These are phyloP conservation scores for Takashimella tepidaria DNA, from an alignment of 1,284 basidiomycete species.

Conservation along the genomic window DNA sequence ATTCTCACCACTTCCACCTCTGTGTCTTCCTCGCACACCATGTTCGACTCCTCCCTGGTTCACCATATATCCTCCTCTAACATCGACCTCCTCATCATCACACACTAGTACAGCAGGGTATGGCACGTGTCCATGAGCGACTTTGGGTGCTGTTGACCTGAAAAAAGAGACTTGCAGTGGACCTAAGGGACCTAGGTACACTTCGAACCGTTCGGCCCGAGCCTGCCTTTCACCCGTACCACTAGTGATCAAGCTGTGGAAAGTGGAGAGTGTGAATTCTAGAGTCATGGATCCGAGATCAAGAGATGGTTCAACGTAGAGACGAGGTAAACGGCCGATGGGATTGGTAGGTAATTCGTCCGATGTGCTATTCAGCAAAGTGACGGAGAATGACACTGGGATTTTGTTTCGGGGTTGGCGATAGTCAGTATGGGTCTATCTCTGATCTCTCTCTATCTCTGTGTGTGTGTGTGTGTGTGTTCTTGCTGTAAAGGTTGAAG, in stretches of 20 bases:
- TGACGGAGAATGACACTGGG: slow-evolving; percentile 6
- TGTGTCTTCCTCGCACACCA: no score
- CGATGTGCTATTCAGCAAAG: not conserved
- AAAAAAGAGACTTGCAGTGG: slow-evolving; percentile 55
- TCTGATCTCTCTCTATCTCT: no score
- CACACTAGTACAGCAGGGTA: not conserved
- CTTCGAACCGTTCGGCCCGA: slow-evolving; percentile 58
- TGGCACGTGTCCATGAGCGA: not conserved
- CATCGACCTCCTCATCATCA: not conserved
- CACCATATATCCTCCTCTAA: slow-evolving; percentile 2
- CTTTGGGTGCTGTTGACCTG: slow-evolving; percentile 32
- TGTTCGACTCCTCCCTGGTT: no score
- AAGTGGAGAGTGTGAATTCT: slow-evolving; percentile 78
- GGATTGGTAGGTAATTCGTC: slow-evolving; percentile 13
- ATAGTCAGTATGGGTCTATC: no score
- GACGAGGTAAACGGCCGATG: slow-evolving; percentile 78
- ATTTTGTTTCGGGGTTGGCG: no score
- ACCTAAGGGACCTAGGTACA: slow-evolving; percentile 83
- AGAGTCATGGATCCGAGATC: slow-evolving; percentile 66
- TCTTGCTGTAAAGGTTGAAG: no score
- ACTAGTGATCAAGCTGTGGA: slow-evolving; percentile 45
- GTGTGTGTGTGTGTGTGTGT: no score
- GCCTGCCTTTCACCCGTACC: slow-evolving; percentile 26
- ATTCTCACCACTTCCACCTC: no score
- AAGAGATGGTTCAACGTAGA: slow-evolving; percentile 73